These are phyloP conservation scores for Sclerotinia minor DNA, from an alignment of 2,329 filamentous ascomycete genomes.

Conservation along the genomic window DNA sequence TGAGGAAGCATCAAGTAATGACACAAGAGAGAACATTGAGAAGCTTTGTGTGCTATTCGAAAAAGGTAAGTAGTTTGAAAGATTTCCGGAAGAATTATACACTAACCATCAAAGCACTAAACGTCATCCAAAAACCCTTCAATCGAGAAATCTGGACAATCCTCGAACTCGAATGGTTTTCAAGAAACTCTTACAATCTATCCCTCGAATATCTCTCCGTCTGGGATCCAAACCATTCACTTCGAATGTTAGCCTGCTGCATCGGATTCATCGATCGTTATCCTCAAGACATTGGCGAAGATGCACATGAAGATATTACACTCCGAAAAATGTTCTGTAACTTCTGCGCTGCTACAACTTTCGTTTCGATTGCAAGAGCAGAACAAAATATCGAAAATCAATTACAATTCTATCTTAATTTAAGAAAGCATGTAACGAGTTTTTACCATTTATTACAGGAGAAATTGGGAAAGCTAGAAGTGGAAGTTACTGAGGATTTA, in stretches of 20 bases:
- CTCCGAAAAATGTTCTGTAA: slow-evolving; percentile 68
- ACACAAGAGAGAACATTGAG: slow-evolving; percentile 37
- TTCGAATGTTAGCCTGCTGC: slow-evolving; percentile 58
- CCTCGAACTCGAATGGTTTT: slow-evolving; percentile 79
- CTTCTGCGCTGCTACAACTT: slow-evolving; percentile 60
- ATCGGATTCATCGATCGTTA: slow-evolving; percentile 54
- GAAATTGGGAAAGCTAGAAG: slow-evolving; percentile 45
- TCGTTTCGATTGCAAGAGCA: slow-evolving; percentile 53
- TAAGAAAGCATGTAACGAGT: slow-evolving; percentile 59
- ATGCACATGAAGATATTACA: slow-evolving; percentile 50
- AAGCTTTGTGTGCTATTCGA: slow-evolving; percentile 60
- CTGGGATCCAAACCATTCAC: slow-evolving; percentile 55
- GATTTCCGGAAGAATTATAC: fast-evolving
- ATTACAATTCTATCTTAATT: slow-evolving; percentile 61
- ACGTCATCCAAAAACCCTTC: slow-evolving; percentile 46
- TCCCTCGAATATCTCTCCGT: slow-evolving; percentile 60
- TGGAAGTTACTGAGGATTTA: slow-evolving; percentile 53
- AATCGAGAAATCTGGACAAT: slow-evolving; percentile 52
- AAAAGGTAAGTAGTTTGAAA: slow-evolving; percentile 43
- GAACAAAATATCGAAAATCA: slow-evolving; percentile 53
- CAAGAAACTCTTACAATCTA: slow-evolving; percentile 77
- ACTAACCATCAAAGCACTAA: slow-evolving; percentile 33
- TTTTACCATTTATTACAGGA: slow-evolving; percentile 55
- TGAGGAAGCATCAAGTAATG: background rate
- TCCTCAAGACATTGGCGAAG: slow-evolving; percentile 48